These are phyloP conservation scores for Fagopyrum homotropicum DNA, from an alignment of 148 eudicot genomes.

Conservation along the genomic window DNA sequence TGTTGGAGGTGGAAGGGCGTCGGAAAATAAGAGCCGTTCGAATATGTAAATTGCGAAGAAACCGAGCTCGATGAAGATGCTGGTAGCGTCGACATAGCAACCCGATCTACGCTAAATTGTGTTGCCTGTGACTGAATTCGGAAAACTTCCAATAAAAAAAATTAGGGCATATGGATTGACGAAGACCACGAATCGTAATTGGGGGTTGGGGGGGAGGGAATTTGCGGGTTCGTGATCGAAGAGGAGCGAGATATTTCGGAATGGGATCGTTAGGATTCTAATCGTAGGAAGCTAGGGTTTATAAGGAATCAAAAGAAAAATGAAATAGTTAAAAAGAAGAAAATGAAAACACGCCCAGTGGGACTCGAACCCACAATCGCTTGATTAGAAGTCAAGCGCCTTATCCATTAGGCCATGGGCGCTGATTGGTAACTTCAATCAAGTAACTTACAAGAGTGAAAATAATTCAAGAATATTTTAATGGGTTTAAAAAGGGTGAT, in stretches of 20 bases:
- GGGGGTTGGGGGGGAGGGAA: background rate
- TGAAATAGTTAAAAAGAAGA: background rate
- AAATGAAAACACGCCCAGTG: background rate
- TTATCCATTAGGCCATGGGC: conserved; percentile 14
- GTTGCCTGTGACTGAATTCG: background rate
- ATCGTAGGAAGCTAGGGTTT: background rate
- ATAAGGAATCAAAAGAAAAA: background rate
- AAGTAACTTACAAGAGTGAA: too few species aligned
- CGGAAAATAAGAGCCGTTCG: conserved; percentile 58
- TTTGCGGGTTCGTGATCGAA: background rate
- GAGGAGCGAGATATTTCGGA: background rate
- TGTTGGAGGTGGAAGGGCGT: conserved; percentile 86
- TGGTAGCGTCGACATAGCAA: conserved; percentile 33
- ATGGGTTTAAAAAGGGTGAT: too few species aligned
- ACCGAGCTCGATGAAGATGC: conserved; percentile 30
- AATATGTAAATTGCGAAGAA: conserved; percentile 53
- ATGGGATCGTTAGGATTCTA: background rate
- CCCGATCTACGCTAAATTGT: background rate
- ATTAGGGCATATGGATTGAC: background rate
- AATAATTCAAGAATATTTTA: too few species aligned
- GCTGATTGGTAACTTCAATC: background rate
- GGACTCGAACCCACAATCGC: conserved; percentile 15
- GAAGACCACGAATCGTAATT: background rate
- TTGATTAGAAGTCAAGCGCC: conserved; percentile 15
- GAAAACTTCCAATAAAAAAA: background rate